Base-by-base conservation (phyloP, 805 yeast species). In the Maudiozyma saulgeensis region DNA sequence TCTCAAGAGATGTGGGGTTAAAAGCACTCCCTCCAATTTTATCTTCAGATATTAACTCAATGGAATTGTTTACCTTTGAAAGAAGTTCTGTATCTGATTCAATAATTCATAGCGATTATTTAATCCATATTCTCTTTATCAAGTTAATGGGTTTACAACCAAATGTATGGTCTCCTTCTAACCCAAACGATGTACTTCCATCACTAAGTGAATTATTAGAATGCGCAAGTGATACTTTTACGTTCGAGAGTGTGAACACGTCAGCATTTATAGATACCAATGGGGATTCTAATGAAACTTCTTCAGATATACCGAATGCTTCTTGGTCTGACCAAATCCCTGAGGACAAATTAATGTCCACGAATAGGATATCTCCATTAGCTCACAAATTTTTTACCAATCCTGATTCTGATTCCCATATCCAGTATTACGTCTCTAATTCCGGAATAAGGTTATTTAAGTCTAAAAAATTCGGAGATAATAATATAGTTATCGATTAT, bases 331-430 rank as follows among this genome's bases (percentile, higher is more conserved):
- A 53, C 25, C 55, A 56, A 40, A 45, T 55, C 3, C 42, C 41
- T 1, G 48, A 49, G 6, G 6, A 34, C 1, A 48, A 53, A 12
- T 38, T 62, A 21, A 46, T 53, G 18, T 53, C 59, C 19, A 54
- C 56, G 41, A 25, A 42, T 5, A 59, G 73, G 47, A 55, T 51
- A 6, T 80, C 87, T 5, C 95, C 96, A 0, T 81, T 84, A 54
- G 77, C 79, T 49, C 95, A 87, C 58, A 74, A 77, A 40, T 87
- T 77, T 59, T 88, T 88, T 68, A 81, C 91, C 4, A 90, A 90
- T 58, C 97, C 97, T 0, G 95, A 85, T 60, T 84, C 95, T 0
- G 91, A 85, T 54, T 73, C 95, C 0, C 86, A 81, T 60, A 64
- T 78, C 8, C 97, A 90, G 62, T 89, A 89, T 62, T 89, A 82